Conservation (phyloP, 768 basidiomycete genomes). For the Crepidotus variabilis region DNA sequence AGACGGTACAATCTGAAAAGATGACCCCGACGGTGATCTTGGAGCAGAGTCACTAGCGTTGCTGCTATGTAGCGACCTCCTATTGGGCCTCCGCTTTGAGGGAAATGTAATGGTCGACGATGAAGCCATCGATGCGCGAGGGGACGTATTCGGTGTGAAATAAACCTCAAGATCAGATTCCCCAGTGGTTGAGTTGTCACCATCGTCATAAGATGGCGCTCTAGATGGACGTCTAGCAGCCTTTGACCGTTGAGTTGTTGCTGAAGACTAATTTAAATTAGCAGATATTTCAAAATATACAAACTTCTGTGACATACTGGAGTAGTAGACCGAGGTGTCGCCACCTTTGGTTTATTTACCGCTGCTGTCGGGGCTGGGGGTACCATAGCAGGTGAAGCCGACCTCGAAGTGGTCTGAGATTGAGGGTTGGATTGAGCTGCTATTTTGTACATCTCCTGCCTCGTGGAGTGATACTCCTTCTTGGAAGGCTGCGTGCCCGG, state of each 20-base stretch:
- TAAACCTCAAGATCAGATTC: conserved; percentile 42
- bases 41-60: conserved; percentile 2
- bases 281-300: not conserved
- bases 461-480: conserved; percentile 50
- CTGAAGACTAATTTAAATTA: conserved; percentile 5
- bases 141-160: conserved; percentile 61
- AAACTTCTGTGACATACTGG: conserved; percentile 9
- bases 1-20: conserved; percentile 17
- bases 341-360: conserved; percentile 14
- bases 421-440: conserved; percentile 30
- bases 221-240: not conserved
- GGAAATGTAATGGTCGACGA: conserved; percentile 24
- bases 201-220: conserved; percentile 5
- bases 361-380: conserved; percentile 5
- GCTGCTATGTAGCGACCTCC: not conserved
- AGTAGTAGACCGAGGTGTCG: not conserved
- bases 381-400: not conserved
- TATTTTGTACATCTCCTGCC: conserved; percentile 47
- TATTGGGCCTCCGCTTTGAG: conserved; percentile 8
- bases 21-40: not conserved
- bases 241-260: not conserved
- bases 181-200: conserved; percentile 12
- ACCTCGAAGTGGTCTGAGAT: not conserved
- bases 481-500: conserved; percentile 23
- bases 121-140: conserved; percentile 43